Evolutionary conservation across 2,329 filamentous ascomycete genomes (phyloP), one percentile per base, ranked within the genome.

Genomic region (Verticillium dahliae): DNA sequence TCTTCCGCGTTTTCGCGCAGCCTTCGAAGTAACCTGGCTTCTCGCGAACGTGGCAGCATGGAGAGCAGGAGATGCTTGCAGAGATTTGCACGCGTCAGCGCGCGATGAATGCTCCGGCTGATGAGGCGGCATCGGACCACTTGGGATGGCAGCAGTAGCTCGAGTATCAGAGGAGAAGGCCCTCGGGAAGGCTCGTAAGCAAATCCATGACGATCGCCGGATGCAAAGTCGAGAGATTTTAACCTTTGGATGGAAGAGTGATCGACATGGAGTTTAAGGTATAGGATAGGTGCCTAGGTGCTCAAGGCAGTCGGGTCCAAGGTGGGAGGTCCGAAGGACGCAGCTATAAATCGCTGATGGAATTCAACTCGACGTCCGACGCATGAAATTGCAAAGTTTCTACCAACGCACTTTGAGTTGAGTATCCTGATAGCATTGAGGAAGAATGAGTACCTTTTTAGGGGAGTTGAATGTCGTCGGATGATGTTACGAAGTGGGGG

Each of bases 91-190:
- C 80, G 77, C 54, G 77, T 76, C 65, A 88, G 85, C 9, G 80
- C 79, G 14, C 70, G 68, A 39, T 76, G 70, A 77, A 83, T 85
- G 10, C 71, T 69, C 45, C 72, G 77, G 18, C 78, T 85, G 39
- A 87, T 80, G 27, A 76, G 76, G 58, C 83, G 84, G 68, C 78
- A 82, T 57, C 76, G 72, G 15, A 87, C 68, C 59, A 79, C 72
- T 64, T 86, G 83, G 18, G 67, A 71, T 2, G 84, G 77, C 1
- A 79, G 70, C 15, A 89, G 74, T 65, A 81, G 69, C 2, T 68
- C 73, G 39, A 83, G 62, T 60, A 88, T 73, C 57, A 85, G 75
- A 85, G 75, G 66, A 88, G 86, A 56, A 88, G 69, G 59, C 86
- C 83, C 66, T 79, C 78, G n/a, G 85, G 85, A 45, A 88, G 74